Conservation (phyloP, 768 basidiomycete species). For the Suillus plorans region DNA sequence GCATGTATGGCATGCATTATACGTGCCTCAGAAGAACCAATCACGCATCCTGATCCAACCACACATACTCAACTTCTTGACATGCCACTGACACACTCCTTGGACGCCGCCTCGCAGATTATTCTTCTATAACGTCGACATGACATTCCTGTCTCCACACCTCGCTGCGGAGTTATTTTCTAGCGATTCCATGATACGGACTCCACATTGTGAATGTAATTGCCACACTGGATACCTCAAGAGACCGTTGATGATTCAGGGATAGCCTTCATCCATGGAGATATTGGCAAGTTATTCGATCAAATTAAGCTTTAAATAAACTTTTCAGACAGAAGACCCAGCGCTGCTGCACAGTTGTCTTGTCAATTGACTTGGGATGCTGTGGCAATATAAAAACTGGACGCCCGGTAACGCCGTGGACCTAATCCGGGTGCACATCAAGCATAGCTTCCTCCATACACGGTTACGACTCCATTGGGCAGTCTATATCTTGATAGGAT, state of each 20-base stretch:
- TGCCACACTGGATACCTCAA: conserved; percentile 41
- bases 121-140: conserved; percentile 88
- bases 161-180: conserved; percentile 95
- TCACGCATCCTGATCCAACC: neutral
- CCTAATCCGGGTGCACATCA: conserved; percentile 97
- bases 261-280: conserved; percentile 76
- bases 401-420: conserved; percentile 99
- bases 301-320: conserved; percentile 69
- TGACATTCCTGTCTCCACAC: conserved; percentile 97
- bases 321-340: neutral
- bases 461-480: conserved; percentile 79
- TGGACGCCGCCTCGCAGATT: conserved; percentile 86
- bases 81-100: conserved; percentile 95
- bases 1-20: neutral
- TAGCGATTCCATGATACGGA: conserved; percentile 96
- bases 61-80: conserved; percentile 63
- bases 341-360: too few relatives aligned
- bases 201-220: conserved; percentile 86
- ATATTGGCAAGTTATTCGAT: conserved; percentile 77
- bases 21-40: neutral
- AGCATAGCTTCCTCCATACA: conserved; percentile 91
- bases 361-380: conserved; percentile 69
- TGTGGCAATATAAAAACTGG: conserved; percentile 94
- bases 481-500: conserved; percentile 92
- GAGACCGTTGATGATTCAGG: conserved; percentile 66